Conservation (phyloP, 2,329 filamentous ascomycete genomes). For the Lasiodiplodia theobromae region DNA sequence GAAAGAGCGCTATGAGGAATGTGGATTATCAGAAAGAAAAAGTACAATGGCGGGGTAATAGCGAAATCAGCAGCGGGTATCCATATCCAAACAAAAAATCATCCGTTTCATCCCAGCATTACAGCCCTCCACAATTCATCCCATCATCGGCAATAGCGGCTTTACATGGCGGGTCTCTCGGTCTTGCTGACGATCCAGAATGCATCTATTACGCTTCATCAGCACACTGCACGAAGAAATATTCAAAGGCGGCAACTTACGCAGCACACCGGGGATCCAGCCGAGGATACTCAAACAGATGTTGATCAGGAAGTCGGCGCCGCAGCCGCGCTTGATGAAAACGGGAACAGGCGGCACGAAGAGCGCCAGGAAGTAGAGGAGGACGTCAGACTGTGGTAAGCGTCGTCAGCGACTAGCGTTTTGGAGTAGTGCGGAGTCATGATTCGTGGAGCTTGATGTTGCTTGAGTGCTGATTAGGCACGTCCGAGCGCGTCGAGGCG, state of each 20-base stretch:
- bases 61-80: slow-evolving; percentile 7
- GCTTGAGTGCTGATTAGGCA: neutral
- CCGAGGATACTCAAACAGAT: slow-evolving; percentile 47
- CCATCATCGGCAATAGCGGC: neutral
- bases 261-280: slow-evolving; percentile 42
- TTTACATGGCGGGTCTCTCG: neutral
- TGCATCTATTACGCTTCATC: slow-evolving; percentile 28
- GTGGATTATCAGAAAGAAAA: neutral
- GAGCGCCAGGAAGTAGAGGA: slow-evolving; percentile 43
- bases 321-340: slow-evolving; percentile 49
- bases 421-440: neutral
- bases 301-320: slow-evolving; percentile 51
- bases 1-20: neutral
- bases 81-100: neutral
- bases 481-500: neutral
- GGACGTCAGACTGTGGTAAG: slow-evolving; percentile 35
- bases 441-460: neutral
- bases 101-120: neutral
- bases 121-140: neutral
- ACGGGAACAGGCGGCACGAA: slow-evolving; percentile 51
- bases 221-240: neutral
- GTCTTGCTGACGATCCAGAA: slow-evolving; percentile 39
- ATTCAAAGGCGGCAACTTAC: neutral
- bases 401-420: neutral
- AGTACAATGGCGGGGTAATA: too few relatives aligned